Conservation (phyloP, 352 stramenopile genomes). For the Pythium folliculosum region DNA sequence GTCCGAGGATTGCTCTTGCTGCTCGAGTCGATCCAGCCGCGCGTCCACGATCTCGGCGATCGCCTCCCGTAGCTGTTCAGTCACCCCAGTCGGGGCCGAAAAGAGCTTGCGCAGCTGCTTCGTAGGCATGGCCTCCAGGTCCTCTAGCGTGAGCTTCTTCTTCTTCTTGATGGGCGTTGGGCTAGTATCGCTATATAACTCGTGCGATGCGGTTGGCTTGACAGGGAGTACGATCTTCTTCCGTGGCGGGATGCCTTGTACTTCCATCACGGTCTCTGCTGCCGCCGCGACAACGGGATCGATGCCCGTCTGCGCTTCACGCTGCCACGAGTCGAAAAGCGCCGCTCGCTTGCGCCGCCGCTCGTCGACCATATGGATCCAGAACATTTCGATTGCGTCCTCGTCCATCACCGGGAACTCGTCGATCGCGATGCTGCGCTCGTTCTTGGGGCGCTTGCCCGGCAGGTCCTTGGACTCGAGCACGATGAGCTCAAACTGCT, state of each 20-base stretch:
- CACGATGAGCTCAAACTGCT: constrained; percentile 78
- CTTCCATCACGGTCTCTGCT: constrained; percentile 20
- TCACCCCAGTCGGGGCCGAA: constrained; percentile 27
- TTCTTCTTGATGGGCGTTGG: constrained; percentile 7
- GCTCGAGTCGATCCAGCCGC: constrained; percentile 43
- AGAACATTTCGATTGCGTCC: constrained; percentile 74
- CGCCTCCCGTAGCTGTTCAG: constrained; percentile 36
- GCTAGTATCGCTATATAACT: neutral
- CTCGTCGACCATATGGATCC: constrained; percentile 70
- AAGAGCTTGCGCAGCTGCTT: constrained; percentile 56
- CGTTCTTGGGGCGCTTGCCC: constrained; percentile 4
- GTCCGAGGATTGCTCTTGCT: constrained; percentile 21
- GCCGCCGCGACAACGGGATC: constrained; percentile 17
- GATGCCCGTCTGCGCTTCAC: constrained; percentile 19
- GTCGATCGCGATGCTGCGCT: constrained; percentile 77
- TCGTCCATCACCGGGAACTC: constrained; percentile 87
- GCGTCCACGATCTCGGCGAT: constrained; percentile 55
- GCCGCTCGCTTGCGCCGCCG: constrained; percentile 36
- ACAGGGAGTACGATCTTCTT: constrained; percentile 6
- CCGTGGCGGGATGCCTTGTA: constrained; percentile 11
- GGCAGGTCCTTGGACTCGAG: constrained; percentile 57
- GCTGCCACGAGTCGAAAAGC: constrained; percentile 53
- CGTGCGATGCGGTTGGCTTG: neutral
- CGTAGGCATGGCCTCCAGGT: constrained; percentile 49
- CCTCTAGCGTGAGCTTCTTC: constrained; percentile 45